Percentiles rank a stretch among this genome's conserved stretches.
phyloP scores from a whole-genome alignment of 371 early-diverging fungal species.

The Sporodiniella umbellata region DNA sequence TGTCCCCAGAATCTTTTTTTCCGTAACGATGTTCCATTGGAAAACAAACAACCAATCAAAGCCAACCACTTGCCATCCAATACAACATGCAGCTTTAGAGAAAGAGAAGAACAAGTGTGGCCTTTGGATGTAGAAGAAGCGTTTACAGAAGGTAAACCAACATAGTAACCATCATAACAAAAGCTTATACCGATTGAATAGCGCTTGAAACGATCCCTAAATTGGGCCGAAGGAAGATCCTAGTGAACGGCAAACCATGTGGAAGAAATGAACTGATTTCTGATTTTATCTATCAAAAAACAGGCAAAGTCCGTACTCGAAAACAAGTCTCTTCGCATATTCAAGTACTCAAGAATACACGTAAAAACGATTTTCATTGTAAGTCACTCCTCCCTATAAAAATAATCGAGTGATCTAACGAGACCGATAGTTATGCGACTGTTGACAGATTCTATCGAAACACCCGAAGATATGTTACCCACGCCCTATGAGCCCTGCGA shows the following conservation, averaged over 20 bases:
- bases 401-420: too few species aligned
- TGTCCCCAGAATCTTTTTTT: conserved; percentile 30
- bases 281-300: conserved; percentile 68
- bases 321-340: conserved; percentile 83
- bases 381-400: conserved; percentile 1
- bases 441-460: conserved; percentile 38
- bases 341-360: conserved; percentile 74
- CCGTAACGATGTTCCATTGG: conserved; percentile 9
- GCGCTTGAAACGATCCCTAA: conserved; percentile 47
- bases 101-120: conserved; percentile 59
- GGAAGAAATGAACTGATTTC: conserved; percentile 77
- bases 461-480: conserved; percentile 19
- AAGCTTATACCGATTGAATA: conserved; percentile 9
- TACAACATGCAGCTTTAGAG: conserved; percentile 15
- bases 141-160: conserved; percentile 63
- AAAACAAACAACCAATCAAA: conserved; percentile 13
- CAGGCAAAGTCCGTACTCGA: conserved; percentile 61
- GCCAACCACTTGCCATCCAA: conserved; percentile 11
- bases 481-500: background rate
- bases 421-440: conserved; percentile 51
- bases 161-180: background rate
- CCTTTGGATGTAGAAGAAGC: conserved; percentile 61
- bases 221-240: conserved; percentile 49
- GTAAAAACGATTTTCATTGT: conserved; percentile 57
- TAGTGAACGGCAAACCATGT: conserved; percentile 57